A percentile compares a stretch with the other conserved stretches of the same genome.
Conservation (phyloP, 2,329 filamentous ascomycete genomes). For the Pseudogymnoascus sp. region DNA sequence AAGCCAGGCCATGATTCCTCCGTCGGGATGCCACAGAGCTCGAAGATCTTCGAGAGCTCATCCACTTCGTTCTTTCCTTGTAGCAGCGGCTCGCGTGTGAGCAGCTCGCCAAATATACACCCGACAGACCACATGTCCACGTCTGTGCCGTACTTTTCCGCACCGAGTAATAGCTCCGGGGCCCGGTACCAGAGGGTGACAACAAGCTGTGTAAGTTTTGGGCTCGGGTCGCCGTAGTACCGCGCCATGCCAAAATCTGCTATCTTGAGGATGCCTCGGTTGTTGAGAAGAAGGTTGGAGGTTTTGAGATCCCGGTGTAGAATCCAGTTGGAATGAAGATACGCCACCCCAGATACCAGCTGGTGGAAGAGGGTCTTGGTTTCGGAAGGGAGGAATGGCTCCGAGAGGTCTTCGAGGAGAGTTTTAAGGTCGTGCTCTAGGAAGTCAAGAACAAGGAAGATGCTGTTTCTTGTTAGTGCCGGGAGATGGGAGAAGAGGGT, state of each 20-base stretch:
- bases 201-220: conserved; percentile 80
- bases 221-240: conserved; percentile 70
- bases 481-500: conserved; percentile 8
- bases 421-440: conserved; percentile 94
- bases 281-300: conserved; percentile 88
- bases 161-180: conserved; percentile 80
- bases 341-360: conserved; percentile 69
- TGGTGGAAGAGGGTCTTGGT: conserved; percentile 84
- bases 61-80: conserved; percentile 91
- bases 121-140: conserved; percentile 96
- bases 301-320: conserved; percentile 91
- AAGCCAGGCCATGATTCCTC: conserved; percentile 80
- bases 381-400: conserved; percentile 87
- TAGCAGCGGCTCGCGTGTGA: conserved; percentile 73
- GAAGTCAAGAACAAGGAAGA: conserved; percentile 95
- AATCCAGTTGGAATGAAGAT: conserved; percentile 84
- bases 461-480: conserved; percentile 40
- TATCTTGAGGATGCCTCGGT: conserved; percentile 88
- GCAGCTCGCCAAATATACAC: conserved; percentile 88
- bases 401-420: conserved; percentile 85
- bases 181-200: conserved; percentile 96
- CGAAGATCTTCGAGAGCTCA: conserved; percentile 79
- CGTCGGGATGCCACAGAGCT: conserved; percentile 77
- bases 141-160: conserved; percentile 62
- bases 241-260: conserved; percentile 98